Percentiles rank a stretch among this genome's conserved stretches.
These are phyloP conservation scores for Ceratobasidium sp. DNA, from an alignment of 1,284 basidiomycete genomes.

Conservation along the genomic window DNA sequence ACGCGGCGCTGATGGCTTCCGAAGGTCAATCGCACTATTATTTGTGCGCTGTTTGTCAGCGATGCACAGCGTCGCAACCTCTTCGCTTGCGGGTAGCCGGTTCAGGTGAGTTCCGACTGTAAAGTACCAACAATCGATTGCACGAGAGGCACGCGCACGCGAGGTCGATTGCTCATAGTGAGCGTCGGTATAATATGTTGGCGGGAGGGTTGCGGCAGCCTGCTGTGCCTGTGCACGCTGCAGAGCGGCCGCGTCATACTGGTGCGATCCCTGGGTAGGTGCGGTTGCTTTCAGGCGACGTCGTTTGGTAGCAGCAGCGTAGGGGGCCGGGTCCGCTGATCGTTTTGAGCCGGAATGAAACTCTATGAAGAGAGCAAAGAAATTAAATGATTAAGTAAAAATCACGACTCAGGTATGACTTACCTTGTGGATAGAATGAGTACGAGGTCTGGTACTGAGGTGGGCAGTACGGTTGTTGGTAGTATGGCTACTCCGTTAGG, in stretches of 20 bases:
- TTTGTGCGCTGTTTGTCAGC: not conserved
- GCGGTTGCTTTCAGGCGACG: not conserved
- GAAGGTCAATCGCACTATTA: not conserved
- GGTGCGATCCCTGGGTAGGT: not conserved
- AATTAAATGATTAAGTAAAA: not conserved
- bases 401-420: not conserved
- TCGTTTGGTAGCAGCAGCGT: not conserved
- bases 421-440: not conserved
- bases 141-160: constrained; percentile 1
- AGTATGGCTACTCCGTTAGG: not conserved
- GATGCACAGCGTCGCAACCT: not conserved
- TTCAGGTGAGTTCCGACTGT: not conserved
- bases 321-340: not conserved
- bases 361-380: not conserved
- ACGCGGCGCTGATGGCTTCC: constrained; percentile 1
- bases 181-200: not conserved
- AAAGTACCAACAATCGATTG: constrained; percentile 14
- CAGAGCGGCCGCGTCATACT: not conserved
- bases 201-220: not conserved
- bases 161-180: not conserved
- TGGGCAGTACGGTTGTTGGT: not conserved
- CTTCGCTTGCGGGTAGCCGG: not conserved
- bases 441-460: constrained; percentile 8
- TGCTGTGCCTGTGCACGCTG: not conserved
- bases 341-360: not conserved